phyloP scores from a whole-genome alignment of 805 yeast genomes.

The Candida wancherniae region DNA sequence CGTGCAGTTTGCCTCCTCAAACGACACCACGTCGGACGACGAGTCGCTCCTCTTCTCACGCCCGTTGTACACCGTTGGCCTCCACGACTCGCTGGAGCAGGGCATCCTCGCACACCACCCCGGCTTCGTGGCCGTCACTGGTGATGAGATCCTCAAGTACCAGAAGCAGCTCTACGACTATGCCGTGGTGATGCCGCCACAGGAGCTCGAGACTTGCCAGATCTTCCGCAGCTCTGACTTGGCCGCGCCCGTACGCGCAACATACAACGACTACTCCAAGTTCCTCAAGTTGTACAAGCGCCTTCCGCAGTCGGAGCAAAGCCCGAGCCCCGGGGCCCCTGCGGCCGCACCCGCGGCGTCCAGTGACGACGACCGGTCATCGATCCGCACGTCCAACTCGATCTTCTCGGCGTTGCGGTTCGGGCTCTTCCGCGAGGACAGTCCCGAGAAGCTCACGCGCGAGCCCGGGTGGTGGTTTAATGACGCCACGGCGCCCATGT shows the following conservation, averaged over 20 bases:
- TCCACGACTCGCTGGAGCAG: conserved; percentile 45
- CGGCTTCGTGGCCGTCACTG: conserved; percentile 57
- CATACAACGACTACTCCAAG: conserved; percentile 34
- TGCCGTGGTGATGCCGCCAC: conserved; percentile 25
- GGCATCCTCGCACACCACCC: conserved; percentile 14
- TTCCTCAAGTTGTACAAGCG: conserved; percentile 30
- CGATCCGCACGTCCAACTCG: conserved; percentile 28
- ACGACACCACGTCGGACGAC: conserved; percentile 4
- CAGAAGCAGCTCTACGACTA: conserved; percentile 49
- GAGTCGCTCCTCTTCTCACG: conserved; percentile 24
- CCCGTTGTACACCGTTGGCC: conserved; percentile 60
- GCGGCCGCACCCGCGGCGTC: conserved; percentile 8
- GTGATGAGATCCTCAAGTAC: conserved; percentile 60
- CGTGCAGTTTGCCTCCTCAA: conserved; percentile 23
- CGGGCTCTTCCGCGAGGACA: conserved; percentile 7
- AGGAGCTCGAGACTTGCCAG: conserved; percentile 8
- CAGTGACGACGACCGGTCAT: conserved; percentile 23
- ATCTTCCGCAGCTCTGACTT: conserved; percentile 9
- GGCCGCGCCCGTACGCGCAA: conserved; percentile 21
- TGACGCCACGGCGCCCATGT: conserved; percentile 41
- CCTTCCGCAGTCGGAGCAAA: conserved; percentile 10
- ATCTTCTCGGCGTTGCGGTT: conserved; percentile 13
- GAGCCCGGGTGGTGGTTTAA: conserved; percentile 43
- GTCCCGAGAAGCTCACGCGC: conserved; percentile 7
- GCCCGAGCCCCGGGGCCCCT: too few relatives aligned